Conservation (phyloP, 306 rosid genomes). For the Spatholobus suberectus region DNA sequence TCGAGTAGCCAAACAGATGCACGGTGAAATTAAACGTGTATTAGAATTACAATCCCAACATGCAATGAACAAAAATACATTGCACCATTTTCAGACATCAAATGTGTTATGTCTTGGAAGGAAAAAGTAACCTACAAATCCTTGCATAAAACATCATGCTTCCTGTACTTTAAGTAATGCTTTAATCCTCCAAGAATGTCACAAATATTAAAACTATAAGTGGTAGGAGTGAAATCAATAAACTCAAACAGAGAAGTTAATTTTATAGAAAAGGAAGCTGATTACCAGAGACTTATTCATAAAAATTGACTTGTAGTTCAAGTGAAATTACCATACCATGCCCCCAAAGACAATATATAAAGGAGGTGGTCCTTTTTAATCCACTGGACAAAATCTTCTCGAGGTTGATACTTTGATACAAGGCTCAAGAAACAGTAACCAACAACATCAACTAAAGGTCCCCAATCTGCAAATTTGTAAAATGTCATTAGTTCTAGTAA, state of each 20-base stretch:
- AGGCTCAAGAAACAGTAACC: constrained; percentile 90
- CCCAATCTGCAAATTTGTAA: constrained; percentile 83
- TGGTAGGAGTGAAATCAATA: neutral
- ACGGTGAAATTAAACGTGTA: too few relatives aligned
- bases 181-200: neutral
- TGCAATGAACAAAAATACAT: constrained; percentile 2
- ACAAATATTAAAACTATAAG: neutral
- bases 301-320: constrained; percentile 5
- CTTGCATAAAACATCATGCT: constrained; percentile 3
- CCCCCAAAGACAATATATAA: constrained; percentile 95
- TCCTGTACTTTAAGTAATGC: constrained; percentile 8
- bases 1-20: too few relatives aligned
- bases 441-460: constrained; percentile 87
- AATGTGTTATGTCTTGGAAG: neutral
- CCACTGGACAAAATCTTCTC: constrained; percentile 76
- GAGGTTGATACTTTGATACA: constrained; percentile 82
- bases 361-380: constrained; percentile 82
- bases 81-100: constrained; percentile 12
- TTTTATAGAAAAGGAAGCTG: neutral
- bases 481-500: constrained; percentile 39
- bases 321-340: constrained; percentile 76
- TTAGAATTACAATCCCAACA: neutral
- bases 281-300: constrained; percentile 6
- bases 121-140: neutral
- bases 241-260: constrained; percentile 13